phyloP scores from a whole-genome alignment of 1,139 yeast species.

The Candida dubliniensis region DNA sequence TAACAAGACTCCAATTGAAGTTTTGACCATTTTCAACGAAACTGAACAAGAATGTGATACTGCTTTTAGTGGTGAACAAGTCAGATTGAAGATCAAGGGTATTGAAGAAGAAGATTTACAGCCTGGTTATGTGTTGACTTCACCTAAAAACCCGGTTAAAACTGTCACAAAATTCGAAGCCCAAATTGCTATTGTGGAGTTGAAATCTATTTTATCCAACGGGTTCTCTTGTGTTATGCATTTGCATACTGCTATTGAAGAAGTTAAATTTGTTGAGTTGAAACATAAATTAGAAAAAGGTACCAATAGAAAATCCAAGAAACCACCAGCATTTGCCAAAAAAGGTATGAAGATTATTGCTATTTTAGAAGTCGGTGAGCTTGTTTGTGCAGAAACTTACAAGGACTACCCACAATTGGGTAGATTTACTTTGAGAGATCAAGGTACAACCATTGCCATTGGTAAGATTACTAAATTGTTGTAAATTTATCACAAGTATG shows the following conservation, averaged over 20 bases:
- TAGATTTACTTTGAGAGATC: conserved; percentile 97
- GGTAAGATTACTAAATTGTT: conserved; percentile 87
- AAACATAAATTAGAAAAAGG: conserved; percentile 95
- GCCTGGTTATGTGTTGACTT: conserved; percentile 87
- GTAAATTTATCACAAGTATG: conserved; percentile 16
- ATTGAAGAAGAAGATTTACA: conserved; percentile 96
- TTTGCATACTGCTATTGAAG: conserved; percentile 97
- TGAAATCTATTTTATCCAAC: conserved; percentile 87
- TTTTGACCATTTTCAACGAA: conserved; percentile 84
- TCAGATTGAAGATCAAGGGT: conserved; percentile 87
- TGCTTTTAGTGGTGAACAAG: conserved; percentile 97
- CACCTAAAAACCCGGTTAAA: conserved; percentile 83
- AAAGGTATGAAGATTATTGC: conserved; percentile 99
- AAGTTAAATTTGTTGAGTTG: conserved; percentile 77
- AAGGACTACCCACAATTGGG: conserved; percentile 94
- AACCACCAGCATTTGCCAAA: conserved; percentile 97
- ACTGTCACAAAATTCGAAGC: conserved; percentile 92
- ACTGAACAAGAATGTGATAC: conserved; percentile 91
- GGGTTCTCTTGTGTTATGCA: conserved; percentile 99
- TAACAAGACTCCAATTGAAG: conserved; percentile 78
- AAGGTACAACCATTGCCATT: conserved; percentile 96
- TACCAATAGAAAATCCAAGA: conserved; percentile 93
- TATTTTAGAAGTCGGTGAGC: conserved; percentile 75
- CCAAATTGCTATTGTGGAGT: conserved; percentile 94
- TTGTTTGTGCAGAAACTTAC: conserved; percentile 92